phyloP scores from a whole-genome alignment of 257 asterid species.

The Rehmannia glutinosa region DNA sequence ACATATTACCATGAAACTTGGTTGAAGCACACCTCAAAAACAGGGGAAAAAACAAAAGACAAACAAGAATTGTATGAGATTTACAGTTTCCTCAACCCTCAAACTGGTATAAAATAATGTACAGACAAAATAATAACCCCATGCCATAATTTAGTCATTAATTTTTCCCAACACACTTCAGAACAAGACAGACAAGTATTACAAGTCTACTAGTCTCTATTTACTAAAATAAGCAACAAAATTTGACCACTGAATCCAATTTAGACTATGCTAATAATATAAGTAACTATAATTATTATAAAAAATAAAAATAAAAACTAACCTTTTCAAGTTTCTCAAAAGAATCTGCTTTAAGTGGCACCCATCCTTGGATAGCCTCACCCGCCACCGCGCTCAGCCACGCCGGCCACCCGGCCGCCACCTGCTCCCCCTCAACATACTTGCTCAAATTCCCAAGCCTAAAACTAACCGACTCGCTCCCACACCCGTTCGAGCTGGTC shows the following conservation, averaged over 20 bases:
- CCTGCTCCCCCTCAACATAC: constrained; percentile 84
- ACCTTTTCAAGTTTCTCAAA: constrained; percentile 94
- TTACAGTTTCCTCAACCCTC: background rate
- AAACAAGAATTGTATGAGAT: background rate
- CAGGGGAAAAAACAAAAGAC: too few species aligned
- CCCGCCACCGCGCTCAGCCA: constrained; percentile 96
- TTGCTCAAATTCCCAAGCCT: constrained; percentile 79
- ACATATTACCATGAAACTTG: too few species aligned
- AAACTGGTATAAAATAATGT: background rate
- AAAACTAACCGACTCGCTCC: constrained; percentile 83
- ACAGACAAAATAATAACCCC: background rate
- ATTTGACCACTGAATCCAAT: background rate
- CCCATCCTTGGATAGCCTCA: constrained; percentile 96
- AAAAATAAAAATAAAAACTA: background rate
- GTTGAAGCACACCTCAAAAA: too few species aligned
- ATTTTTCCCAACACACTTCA: constrained; percentile 6
- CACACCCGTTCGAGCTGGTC: constrained; percentile 67
- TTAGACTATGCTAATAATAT: background rate
- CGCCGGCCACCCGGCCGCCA: constrained; percentile 97
- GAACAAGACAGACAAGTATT: constrained; percentile 13
- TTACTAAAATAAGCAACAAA: constrained; percentile 7
- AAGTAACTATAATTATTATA: background rate
- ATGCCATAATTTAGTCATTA: constrained; percentile 11
- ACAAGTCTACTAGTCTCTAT: background rate
- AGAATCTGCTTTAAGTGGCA: constrained; percentile 73